Conservation (phyloP, 208 protist species). For the Hexamita inflata region DNA sequence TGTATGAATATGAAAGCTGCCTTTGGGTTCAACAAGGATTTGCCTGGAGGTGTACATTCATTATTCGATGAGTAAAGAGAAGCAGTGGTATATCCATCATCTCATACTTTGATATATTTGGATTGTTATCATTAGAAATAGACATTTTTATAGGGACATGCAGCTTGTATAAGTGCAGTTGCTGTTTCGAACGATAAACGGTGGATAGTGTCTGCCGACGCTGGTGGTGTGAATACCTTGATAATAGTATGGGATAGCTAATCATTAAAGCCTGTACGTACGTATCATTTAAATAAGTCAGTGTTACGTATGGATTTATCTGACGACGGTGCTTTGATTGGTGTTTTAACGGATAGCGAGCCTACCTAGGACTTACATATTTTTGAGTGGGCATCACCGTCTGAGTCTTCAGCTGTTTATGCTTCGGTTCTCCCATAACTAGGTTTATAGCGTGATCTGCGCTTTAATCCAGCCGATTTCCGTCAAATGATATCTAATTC, state of each 20-base stretch:
- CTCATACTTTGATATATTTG: conserved; percentile 16
- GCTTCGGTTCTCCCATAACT: not conserved
- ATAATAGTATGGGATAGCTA: conserved; percentile 10
- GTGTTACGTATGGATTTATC: conserved; percentile 11
- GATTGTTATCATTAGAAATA: not conserved
- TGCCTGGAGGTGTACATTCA: conserved; percentile 11
- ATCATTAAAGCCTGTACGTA: conserved; percentile 4
- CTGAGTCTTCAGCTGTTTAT: not conserved
- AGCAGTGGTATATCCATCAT: conserved; percentile 21
- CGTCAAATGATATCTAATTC: conserved; percentile 23
- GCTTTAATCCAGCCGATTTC: conserved; percentile 22
- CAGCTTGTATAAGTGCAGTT: not conserved
- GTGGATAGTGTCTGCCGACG: conserved; percentile 22
- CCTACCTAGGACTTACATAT: not conserved
- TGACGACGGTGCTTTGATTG: conserved; percentile 19
- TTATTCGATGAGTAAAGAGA: conserved; percentile 22
- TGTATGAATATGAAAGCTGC: conserved; percentile 24
- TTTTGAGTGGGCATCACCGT: conserved; percentile 10
- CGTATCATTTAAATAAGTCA: not conserved
- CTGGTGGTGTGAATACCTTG: not conserved
- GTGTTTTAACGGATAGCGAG: not conserved
- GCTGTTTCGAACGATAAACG: conserved; percentile 15
- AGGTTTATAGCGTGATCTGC: conserved; percentile 12
- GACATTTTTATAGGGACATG: conserved; percentile 14
- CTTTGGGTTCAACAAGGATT: conserved; percentile 18